Base-by-base conservation (phyloP, 345 rosid species). In the Erodium maritimum region DNA sequence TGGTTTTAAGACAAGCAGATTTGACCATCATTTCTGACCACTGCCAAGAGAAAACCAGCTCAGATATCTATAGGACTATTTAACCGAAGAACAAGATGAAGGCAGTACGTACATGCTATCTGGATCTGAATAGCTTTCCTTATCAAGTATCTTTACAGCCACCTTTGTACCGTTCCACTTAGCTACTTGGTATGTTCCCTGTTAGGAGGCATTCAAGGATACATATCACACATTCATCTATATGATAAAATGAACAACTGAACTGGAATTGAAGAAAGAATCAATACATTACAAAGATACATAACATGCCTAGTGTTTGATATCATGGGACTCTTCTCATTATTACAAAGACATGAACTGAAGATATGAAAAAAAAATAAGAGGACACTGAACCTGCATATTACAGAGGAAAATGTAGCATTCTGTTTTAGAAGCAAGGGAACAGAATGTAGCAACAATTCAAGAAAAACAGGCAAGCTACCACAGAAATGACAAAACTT, bases 111-210 rank as follows among this genome's bases (percentile, higher is more conserved):
- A 89, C 95, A 81, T 80, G 72, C 72, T 76, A 59, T 93, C 91
- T 0, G 79, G 90, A 55, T 87, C 83, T 23, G 84, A 64, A 57
- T 68, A 82, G 65, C 84, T 73, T 55, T 89, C 91, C 75, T 70
- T 83, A 48, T 93, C 96, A 23, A 85, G 80, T 69, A 93, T 93
- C 81, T 93, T 93, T 12, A 89, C 95, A 1, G 90, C 68, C 53
- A 93, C 95, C 75, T 88, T 85, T 11, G 96, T 89, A 55, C 96
- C 99, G 69, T 93, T 93, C 99, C 99, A 93, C 73, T 87, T 93
- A 63, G 94, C 99, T 46, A 89, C 88, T 82, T 93, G 99, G 79
- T 85, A 93, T 33, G 83, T 46, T 56, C 99, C 99, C 96, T 93
- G 82, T 52, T 50, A 65, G 33, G 51, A 42, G 23, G 51, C 25